These are phyloP conservation scores for Gentiana macrophylla DNA, from an alignment of 257 asterid genomes.

Conservation along the genomic window DNA sequence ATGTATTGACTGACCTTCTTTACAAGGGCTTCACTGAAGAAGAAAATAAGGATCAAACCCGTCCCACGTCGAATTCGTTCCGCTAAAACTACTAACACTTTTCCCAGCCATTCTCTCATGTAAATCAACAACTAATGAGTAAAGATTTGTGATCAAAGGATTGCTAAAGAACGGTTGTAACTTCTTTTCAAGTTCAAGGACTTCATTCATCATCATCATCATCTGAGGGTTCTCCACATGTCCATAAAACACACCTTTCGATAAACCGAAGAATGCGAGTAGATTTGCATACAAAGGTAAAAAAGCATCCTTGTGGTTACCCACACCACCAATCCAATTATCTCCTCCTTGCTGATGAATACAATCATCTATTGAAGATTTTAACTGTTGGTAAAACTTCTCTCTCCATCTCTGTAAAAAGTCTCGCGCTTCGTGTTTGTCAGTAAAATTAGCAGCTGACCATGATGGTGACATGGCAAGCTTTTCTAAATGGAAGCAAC, in stretches of 20 bases:
- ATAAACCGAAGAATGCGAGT: slow-evolving; percentile 54
- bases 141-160: slow-evolving; percentile 53
- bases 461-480: slow-evolving; percentile 26
- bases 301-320: slow-evolving; percentile 87
- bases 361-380: slow-evolving; percentile 32
- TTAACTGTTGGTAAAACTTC: slow-evolving; percentile 44
- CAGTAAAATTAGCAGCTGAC: slow-evolving; percentile 12
- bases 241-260: slow-evolving; percentile 39
- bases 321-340: slow-evolving; percentile 85
- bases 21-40: slow-evolving; percentile 26
- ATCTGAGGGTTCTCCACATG: slow-evolving; percentile 21
- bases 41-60: slow-evolving; percentile 70
- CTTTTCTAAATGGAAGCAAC: slow-evolving; percentile 66
- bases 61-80: slow-evolving; percentile 37
- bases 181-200: slow-evolving; percentile 39
- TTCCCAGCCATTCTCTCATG: slow-evolving; percentile 43
- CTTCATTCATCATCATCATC: slow-evolving; percentile 32
- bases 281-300: slow-evolving; percentile 67
- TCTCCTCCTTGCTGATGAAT: slow-evolving; percentile 24
- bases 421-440: slow-evolving; percentile 18
- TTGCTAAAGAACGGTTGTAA: slow-evolving; percentile 57
- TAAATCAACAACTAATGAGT: slow-evolving; percentile 31
- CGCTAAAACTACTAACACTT: slow-evolving; percentile 17
- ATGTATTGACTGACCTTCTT: background rate
- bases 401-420: slow-evolving; percentile 56